These are phyloP conservation scores for Diplosphaera chodatii DNA, from an alignment of 139 green algal genomes.

Conservation along the genomic window DNA sequence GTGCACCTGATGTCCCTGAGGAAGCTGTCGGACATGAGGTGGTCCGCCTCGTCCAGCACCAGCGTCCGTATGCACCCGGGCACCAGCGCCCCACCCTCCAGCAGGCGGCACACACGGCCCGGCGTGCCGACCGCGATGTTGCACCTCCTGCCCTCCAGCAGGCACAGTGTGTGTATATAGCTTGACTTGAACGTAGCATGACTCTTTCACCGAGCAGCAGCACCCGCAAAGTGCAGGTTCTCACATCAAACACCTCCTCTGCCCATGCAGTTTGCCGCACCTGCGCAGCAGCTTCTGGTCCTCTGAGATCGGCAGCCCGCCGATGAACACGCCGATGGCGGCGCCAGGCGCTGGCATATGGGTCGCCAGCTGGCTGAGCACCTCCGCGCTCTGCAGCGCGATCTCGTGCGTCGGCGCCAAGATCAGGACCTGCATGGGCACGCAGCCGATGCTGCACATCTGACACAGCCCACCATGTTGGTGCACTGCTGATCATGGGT, in stretches of 20 bases:
- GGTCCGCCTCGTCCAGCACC: slow-evolving; percentile 81
- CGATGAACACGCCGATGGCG: slow-evolving; percentile 47
- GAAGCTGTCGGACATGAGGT: slow-evolving; percentile 54
- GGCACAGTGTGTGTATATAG: no score
- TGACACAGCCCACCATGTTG: no score
- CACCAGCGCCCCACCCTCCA: slow-evolving; percentile 37
- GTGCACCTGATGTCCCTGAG: slow-evolving; percentile 35
- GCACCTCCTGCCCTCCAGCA: slow-evolving; percentile 45
- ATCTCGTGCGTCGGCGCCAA: slow-evolving; percentile 78
- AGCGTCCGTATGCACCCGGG: slow-evolving; percentile 26
- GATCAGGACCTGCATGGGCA: slow-evolving; percentile 62
- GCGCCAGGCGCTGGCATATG: slow-evolving; percentile 26
- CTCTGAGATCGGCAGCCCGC: slow-evolving; percentile 49
- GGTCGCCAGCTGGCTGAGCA: slow-evolving; percentile 30
- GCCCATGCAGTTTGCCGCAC: no score
- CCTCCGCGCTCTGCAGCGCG: slow-evolving; percentile 61
- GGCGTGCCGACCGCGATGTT: slow-evolving; percentile 76
- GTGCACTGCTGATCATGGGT: no score
- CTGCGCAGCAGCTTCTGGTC: slow-evolving; percentile 54
- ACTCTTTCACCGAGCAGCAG: no score
- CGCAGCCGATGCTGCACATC: not conserved
- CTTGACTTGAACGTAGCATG: no score
- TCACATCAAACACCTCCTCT: no score
- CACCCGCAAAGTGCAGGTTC: no score
- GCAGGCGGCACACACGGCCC: slow-evolving; percentile 55